These are phyloP conservation scores for Ogataea kodamae DNA, from an alignment of 805 yeast species.

Conservation along the genomic window DNA sequence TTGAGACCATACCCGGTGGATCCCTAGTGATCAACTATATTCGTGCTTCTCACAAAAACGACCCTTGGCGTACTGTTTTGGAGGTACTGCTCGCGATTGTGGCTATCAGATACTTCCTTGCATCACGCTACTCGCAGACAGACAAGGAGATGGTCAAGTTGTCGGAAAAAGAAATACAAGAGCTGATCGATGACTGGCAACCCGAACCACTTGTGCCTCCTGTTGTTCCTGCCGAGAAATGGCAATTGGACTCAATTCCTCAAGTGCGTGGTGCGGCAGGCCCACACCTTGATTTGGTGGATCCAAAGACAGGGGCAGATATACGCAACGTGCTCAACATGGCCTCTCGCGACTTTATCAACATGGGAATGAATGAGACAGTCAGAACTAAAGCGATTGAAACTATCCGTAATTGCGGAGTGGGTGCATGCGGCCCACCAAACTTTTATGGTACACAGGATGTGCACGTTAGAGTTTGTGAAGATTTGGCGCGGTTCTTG, in stretches of 20 bases:
- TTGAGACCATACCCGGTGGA: constrained; percentile 51
- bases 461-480: constrained; percentile 77
- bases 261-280: constrained; percentile 54
- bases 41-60: constrained; percentile 83
- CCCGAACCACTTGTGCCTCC: constrained; percentile 78
- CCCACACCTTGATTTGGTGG: constrained; percentile 31
- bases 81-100: constrained; percentile 75
- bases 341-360: constrained; percentile 68
- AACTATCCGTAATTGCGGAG: constrained; percentile 71
- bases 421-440: constrained; percentile 98
- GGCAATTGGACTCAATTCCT: constrained; percentile 67
- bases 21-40: constrained; percentile 64
- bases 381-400: constrained; percentile 53
- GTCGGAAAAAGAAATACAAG: constrained; percentile 66
- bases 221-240: constrained; percentile 46
- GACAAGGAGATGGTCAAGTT: constrained; percentile 67
- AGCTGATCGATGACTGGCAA: constrained; percentile 83
- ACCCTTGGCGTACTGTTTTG: constrained; percentile 83
- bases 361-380: constrained; percentile 46
- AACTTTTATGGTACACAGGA: constrained; percentile 96
- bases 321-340: constrained; percentile 53
- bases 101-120: constrained; percentile 79
- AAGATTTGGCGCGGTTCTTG: constrained; percentile 68
- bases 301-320: constrained; percentile 26
- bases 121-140: constrained; percentile 70